Evolutionary conservation across 2,329 filamentous ascomycete species (phyloP).

Genomic region (Neurospora crassa): DNA sequence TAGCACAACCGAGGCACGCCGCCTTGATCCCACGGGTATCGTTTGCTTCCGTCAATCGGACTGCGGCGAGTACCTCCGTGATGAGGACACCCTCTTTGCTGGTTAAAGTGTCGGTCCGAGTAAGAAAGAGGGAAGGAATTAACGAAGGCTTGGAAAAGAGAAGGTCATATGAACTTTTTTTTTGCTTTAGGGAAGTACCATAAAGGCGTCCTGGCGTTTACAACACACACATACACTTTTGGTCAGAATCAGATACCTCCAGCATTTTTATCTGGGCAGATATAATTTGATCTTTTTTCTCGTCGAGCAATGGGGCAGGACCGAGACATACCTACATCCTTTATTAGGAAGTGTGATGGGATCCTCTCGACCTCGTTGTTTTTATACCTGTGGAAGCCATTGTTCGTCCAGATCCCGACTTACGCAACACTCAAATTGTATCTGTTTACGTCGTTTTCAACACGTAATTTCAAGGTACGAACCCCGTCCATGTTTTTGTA

Average conservation of each 20-base stretch:
- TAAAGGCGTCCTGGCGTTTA: not conserved
- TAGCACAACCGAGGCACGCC: conserved; percentile 71
- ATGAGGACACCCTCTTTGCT: conserved; percentile 59
- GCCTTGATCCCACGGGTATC: conserved; percentile 82
- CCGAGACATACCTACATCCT: not conserved
- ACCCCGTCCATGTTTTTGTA: not conserved
- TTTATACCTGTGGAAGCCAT: not conserved
- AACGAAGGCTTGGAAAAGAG: conserved; percentile 2
- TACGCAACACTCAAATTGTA: not conserved
- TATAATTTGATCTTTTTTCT: not conserved
- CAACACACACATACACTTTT: not conserved
- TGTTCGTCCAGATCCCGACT: not conserved
- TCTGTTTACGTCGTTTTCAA: not conserved
- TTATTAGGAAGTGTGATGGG: not conserved
- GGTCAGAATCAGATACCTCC: not conserved
- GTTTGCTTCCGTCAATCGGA: conserved; percentile 88
- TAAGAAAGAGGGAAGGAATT: not conserved
- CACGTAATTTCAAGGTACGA: not conserved
- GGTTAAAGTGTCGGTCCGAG: conserved; percentile 25
- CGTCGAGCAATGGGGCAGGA: not conserved
- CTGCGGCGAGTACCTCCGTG: conserved; percentile 87
- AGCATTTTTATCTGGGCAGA: not conserved
- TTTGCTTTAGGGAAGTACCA: not conserved
- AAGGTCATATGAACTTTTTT: not conserved
- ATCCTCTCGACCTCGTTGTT: not conserved